Evolutionary conservation across 768 basidiomycete species (phyloP).

Genomic region (Boletus subcaerulescens): DNA sequence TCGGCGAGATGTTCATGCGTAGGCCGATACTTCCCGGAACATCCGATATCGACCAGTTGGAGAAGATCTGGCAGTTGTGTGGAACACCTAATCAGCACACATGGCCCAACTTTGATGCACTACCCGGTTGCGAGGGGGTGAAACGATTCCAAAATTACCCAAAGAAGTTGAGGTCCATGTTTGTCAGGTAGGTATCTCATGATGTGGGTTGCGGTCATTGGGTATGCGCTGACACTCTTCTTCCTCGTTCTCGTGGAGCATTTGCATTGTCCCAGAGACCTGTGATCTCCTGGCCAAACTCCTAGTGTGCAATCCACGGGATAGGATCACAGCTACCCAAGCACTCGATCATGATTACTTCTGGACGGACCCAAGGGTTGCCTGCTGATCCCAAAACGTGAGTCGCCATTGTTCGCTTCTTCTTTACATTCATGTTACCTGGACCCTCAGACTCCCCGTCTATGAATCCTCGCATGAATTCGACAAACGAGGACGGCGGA

Average conservation of each 20-base stretch:
- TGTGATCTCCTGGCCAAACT: slow-evolving; percentile 81
- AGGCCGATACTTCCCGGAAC: slow-evolving; percentile 84
- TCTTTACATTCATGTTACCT: neutral
- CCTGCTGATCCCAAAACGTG: slow-evolving; percentile 84
- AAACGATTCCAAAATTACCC: slow-evolving; percentile 55
- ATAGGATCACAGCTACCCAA: slow-evolving; percentile 78
- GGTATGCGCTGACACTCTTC: neutral
- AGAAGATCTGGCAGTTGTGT: slow-evolving; percentile 86
- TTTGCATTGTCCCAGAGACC: slow-evolving; percentile 68
- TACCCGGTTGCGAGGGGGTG: slow-evolving; percentile 80
- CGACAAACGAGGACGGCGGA: slow-evolving; percentile 66
- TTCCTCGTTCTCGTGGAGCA: slow-evolving; percentile 10
- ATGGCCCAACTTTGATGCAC: slow-evolving; percentile 72
- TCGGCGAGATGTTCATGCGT: slow-evolving; percentile 94
- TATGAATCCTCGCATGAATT: slow-evolving; percentile 86
- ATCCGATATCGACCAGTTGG: slow-evolving; percentile 88
- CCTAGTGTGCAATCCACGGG: slow-evolving; percentile 76
- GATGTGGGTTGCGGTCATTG: neutral
- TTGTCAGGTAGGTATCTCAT: slow-evolving; percentile 52
- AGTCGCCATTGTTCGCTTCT: slow-evolving; percentile 17
- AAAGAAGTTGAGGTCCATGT: slow-evolving; percentile 55
- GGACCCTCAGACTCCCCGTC: slow-evolving; percentile 51
- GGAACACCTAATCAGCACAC: slow-evolving; percentile 81
- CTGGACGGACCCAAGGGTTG: slow-evolving; percentile 85
- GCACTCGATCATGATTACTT: slow-evolving; percentile 94